These are phyloP conservation scores for Silene latifolia DNA, from an alignment of 148 eudicot genomes.

Conservation along the genomic window DNA sequence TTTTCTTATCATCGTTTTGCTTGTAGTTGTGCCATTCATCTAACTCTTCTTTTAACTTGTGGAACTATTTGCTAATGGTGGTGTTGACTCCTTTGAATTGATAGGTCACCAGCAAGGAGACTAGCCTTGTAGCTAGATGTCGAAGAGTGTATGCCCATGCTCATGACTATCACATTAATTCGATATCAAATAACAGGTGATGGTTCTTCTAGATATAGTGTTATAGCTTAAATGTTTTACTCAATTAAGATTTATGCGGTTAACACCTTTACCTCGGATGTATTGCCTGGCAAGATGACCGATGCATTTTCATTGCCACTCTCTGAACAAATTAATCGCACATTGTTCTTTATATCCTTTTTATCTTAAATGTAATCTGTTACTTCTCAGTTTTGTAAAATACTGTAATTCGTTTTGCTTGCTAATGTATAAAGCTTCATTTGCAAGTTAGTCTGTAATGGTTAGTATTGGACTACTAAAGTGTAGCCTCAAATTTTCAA, in stretches of 20 bases:
- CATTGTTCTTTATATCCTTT: background rate
- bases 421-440: no score
- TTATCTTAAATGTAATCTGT: background rate
- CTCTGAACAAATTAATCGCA: no score
- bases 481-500: background rate
- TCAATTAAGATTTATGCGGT: background rate
- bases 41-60: background rate
- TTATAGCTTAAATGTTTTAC: background rate
- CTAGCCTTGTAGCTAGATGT: slow-evolving; percentile 71
- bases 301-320: no score
- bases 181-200: slow-evolving; percentile 80
- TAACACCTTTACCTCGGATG: background rate
- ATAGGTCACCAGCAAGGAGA: slow-evolving; percentile 69
- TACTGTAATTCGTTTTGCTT: no score
- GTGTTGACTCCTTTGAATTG: slow-evolving; percentile 6
- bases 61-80: background rate
- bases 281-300: background rate
- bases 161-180: slow-evolving; percentile 81
- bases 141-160: slow-evolving; percentile 87
- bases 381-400: background rate
- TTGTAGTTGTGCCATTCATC: background rate
- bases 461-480: background rate
- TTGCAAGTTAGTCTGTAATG: background rate
- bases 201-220: background rate
- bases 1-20: background rate